Conservation (phyloP, 108 stramenopile genomes). For the Asterionellopsis glacialis region DNA sequence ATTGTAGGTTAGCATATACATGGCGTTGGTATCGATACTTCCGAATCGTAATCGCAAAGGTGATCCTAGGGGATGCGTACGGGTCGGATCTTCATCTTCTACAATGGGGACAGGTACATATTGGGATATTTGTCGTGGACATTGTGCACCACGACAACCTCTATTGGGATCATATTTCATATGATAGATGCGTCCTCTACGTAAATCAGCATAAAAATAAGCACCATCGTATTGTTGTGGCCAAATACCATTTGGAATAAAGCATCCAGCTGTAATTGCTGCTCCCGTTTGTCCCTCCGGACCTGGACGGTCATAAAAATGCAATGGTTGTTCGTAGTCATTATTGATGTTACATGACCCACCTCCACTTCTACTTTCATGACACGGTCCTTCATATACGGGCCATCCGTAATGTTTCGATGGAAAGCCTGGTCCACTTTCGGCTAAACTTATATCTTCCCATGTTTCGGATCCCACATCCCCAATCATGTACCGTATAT, state of each 20-base stretch:
- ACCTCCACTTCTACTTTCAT: background rate
- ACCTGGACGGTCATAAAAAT: conserved; percentile 16
- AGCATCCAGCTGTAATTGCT: conserved; percentile 10
- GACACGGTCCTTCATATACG: conserved; percentile 22
- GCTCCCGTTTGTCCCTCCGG: conserved; percentile 11
- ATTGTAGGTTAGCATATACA: conserved; percentile 15
- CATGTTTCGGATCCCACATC: conserved; percentile 27
- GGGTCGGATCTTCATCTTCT: conserved; percentile 2
- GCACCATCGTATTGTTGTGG: conserved; percentile 13
- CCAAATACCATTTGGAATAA: conserved; percentile 25
- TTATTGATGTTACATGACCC: background rate
- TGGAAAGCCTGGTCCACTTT: conserved; percentile 6
- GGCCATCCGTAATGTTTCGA: conserved; percentile 20
- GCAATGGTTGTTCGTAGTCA: conserved; percentile 14
- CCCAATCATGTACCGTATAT: conserved; percentile 8
- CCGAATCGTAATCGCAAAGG: conserved; percentile 23
- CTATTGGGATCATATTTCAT: background rate
- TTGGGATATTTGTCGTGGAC: conserved; percentile 8
- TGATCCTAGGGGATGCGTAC: background rate
- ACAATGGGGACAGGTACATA: background rate
- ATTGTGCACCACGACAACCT: conserved; percentile 7
- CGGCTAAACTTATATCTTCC: conserved; percentile 16
- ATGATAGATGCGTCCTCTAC: conserved; percentile 13
- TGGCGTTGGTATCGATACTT: conserved; percentile 18
- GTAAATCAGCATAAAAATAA: conserved; percentile 18